Conservation (phyloP, 371 early-diverging fungal genomes). For the Rhizopus stolonifer region DNA sequence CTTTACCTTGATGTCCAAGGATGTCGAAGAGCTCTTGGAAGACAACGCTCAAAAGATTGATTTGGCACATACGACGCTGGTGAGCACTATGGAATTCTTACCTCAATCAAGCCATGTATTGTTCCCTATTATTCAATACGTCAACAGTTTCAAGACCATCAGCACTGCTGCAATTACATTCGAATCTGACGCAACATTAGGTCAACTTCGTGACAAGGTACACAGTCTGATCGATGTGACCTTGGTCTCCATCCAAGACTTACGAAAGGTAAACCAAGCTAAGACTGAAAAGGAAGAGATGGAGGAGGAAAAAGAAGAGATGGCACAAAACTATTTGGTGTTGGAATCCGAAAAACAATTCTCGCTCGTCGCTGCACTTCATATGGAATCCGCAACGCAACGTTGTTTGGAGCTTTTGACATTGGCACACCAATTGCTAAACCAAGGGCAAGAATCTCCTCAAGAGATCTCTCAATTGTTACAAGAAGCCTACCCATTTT, state of each 20-base stretch:
- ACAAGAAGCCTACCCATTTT: constrained; percentile 57
- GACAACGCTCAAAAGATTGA: constrained; percentile 15
- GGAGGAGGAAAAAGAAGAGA: constrained; percentile 50
- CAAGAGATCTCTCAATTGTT: constrained; percentile 33
- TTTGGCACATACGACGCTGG: constrained; percentile 11
- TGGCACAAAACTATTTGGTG: constrained; percentile 55
- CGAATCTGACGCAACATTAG: neutral
- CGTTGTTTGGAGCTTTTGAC: constrained; percentile 38
- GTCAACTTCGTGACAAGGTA: constrained; percentile 32
- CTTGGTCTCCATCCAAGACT: constrained; percentile 44
- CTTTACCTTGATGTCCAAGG: constrained; percentile 29
- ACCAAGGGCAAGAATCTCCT: neutral
- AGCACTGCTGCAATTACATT: neutral
- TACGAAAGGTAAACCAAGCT: constrained; percentile 31
- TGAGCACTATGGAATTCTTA: constrained; percentile 10
- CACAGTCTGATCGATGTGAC: constrained; percentile 37
- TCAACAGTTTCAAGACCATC: constrained; percentile 3
- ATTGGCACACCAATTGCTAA: constrained; percentile 19
- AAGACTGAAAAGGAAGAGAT: constrained; percentile 16
- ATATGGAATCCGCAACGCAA: constrained; percentile 38
- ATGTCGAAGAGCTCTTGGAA: constrained; percentile 31
- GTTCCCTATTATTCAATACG: constrained; percentile 24
- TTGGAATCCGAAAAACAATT: constrained; percentile 32
- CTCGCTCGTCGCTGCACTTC: constrained; percentile 30
- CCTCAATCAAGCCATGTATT: constrained; percentile 31